A percentile compares a stretch with the other conserved stretches of the same genome.
These are phyloP conservation scores for Ustilago esculenta DNA, from an alignment of 1,284 basidiomycete species.

Conservation along the genomic window DNA sequence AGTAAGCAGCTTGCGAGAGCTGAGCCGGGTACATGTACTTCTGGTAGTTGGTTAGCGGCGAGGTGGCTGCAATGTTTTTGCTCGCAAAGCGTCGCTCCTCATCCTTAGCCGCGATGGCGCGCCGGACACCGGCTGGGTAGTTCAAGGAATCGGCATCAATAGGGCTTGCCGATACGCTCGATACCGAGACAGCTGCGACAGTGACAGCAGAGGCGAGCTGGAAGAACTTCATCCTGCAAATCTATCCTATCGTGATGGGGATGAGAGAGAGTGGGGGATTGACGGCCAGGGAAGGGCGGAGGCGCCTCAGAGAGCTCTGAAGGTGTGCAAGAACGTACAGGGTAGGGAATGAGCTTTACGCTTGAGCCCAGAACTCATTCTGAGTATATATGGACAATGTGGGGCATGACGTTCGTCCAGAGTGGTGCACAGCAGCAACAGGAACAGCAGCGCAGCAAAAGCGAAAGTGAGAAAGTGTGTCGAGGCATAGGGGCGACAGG, in stretches of 20 bases:
- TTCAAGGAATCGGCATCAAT: constrained; percentile 3
- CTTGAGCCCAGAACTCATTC: neutral
- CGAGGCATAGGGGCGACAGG: neutral
- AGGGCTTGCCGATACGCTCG: constrained; percentile 13
- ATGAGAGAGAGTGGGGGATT: too few relatives aligned
- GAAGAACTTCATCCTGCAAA: constrained; percentile 13
- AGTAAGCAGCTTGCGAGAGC: constrained; percentile 51
- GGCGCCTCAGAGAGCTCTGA: neutral
- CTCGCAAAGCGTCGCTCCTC: constrained; percentile 16
- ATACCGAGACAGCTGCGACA: constrained; percentile 14
- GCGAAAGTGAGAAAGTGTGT: neutral
- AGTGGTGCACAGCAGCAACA: neutral
- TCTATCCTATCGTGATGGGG: neutral
- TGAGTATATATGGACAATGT: constrained; percentile 1
- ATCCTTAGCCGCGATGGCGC: constrained; percentile 14
- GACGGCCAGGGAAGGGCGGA: neutral
- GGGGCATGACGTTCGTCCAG: neutral
- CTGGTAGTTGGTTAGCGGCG: constrained; percentile 29
- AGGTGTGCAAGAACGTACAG: too few relatives aligned
- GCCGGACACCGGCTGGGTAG: constrained; percentile 23
- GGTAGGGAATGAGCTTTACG: too few relatives aligned
- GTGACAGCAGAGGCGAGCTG: constrained; percentile 16
- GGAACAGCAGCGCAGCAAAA: too few relatives aligned
- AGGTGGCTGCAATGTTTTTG: constrained; percentile 26
- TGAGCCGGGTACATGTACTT: constrained; percentile 46